Evolutionary conservation across 768 basidiomycete species (phyloP).

Genomic region (Boletus vermiculosoides): DNA sequence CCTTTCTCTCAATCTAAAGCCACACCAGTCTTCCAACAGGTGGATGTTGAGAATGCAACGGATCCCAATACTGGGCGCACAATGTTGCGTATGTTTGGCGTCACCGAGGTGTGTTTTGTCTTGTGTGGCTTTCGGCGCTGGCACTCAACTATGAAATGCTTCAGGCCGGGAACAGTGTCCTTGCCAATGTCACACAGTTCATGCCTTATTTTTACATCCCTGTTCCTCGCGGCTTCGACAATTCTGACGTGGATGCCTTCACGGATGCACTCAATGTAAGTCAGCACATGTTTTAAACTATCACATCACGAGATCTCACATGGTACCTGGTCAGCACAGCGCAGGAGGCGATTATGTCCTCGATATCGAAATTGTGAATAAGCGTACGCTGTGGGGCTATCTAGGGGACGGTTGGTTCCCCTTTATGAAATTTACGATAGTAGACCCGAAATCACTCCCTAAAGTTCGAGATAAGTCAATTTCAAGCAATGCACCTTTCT

Average conservation of each 20-base stretch:
- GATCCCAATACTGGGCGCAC: constrained; percentile 43
- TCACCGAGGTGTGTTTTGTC: constrained; percentile 65
- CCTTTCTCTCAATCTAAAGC: background rate
- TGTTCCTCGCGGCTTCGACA: constrained; percentile 78
- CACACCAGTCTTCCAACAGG: constrained; percentile 86
- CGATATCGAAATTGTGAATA: constrained; percentile 57
- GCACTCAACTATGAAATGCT: constrained; percentile 1
- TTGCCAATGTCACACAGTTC: constrained; percentile 80
- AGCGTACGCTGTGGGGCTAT: constrained; percentile 85
- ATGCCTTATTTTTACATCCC: constrained; percentile 92
- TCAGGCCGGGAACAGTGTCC: constrained; percentile 84
- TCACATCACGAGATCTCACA: background rate
- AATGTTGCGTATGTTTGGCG: constrained; percentile 77
- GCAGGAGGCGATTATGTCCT: constrained; percentile 42
- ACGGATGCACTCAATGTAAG: constrained; percentile 73
- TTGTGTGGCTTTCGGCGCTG: background rate
- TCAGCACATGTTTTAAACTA: background rate
- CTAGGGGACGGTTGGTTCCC: constrained; percentile 71
- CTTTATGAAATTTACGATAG: constrained; percentile 83
- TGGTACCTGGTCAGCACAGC: constrained; percentile 13
- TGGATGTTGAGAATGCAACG: constrained; percentile 78
- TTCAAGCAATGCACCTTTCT: constrained; percentile 1
- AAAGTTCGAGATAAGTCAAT: constrained; percentile 85
- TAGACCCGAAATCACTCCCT: constrained; percentile 73
- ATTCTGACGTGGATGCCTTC: constrained; percentile 66